These are phyloP conservation scores for Rosa persica DNA, from an alignment of 306 rosid genomes.

Conservation along the genomic window DNA sequence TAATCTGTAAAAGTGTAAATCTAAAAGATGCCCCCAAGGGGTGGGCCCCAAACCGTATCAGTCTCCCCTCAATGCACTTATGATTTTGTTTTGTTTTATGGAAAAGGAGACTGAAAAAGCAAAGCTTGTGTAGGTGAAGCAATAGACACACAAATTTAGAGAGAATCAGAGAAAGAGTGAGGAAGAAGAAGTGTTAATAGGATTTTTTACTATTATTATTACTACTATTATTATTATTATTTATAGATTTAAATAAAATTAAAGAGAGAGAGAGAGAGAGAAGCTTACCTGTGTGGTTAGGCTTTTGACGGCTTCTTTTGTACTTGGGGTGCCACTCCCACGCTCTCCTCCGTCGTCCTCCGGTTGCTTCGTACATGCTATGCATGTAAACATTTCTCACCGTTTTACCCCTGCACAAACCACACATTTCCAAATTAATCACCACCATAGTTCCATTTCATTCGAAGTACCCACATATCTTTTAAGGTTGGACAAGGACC, in stretches of 20 bases:
- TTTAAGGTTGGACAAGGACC: neutral
- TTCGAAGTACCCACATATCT: neutral
- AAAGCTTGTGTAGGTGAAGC: slow-evolving; percentile 44
- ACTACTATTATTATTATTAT: neutral
- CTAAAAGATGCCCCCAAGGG: slow-evolving; percentile 27
- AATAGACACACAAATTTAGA: slow-evolving; percentile 8
- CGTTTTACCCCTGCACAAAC: slow-evolving; percentile 36
- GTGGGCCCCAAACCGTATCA: slow-evolving; percentile 51
- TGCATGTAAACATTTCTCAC: slow-evolving; percentile 82
- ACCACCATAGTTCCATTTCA: neutral
- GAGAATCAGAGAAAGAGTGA: slow-evolving; percentile 12
- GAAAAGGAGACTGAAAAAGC: slow-evolving; percentile 56
- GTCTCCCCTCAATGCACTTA: slow-evolving; percentile 22
- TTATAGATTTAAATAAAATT: neutral
- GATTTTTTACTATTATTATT: neutral
- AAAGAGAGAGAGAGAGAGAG: slow-evolving; percentile 15
- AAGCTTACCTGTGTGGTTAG: slow-evolving; percentile 81
- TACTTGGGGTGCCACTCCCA: slow-evolving; percentile 89
- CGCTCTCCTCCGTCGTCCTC: slow-evolving; percentile 55
- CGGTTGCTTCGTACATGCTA: slow-evolving; percentile 75
- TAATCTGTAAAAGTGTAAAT: slow-evolving; percentile 20
- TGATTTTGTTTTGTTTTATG: slow-evolving; percentile 47
- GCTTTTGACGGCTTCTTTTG: slow-evolving; percentile 95
- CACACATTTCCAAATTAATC: slow-evolving; percentile 15
- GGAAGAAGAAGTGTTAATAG: neutral